A percentile compares a stretch with the other conserved stretches of the same genome.
phyloP scores from a whole-genome alignment of 1,284 basidiomycete species.

The Mrakiaceae sp. region DNA sequence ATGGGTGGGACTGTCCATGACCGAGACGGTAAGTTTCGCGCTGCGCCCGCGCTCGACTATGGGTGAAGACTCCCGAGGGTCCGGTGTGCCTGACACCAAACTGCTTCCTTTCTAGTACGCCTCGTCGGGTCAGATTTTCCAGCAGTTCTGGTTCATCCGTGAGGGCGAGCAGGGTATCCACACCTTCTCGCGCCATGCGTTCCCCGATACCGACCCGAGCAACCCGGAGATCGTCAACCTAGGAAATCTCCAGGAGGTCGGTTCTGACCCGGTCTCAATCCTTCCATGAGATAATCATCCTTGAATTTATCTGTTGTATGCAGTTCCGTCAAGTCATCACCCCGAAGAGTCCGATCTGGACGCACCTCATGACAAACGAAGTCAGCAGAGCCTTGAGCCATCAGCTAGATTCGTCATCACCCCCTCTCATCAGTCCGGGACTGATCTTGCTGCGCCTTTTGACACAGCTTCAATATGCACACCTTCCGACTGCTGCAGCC shows the following conservation, averaged over 20 bases:
- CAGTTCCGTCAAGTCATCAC: constrained; percentile 20
- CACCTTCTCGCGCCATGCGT: constrained; percentile 23
- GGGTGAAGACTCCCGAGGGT: background rate
- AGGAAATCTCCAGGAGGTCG: constrained; percentile 22
- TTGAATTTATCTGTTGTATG: background rate
- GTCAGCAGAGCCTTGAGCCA: no score
- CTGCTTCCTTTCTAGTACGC: constrained; percentile 7
- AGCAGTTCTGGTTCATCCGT: constrained; percentile 25
- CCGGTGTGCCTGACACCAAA: background rate
- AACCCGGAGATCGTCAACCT: constrained; percentile 19
- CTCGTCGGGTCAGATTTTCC: constrained; percentile 21
- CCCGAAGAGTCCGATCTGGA: constrained; percentile 23
- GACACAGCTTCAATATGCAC: constrained; percentile 18
- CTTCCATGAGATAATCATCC: no score
- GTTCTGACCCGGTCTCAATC: background rate
- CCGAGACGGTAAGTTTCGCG: constrained; percentile 11
- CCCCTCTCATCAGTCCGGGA: no score
- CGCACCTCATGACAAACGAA: constrained; percentile 23
- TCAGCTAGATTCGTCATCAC: no score
- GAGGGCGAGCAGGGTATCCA: constrained; percentile 27
- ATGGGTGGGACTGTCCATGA: constrained; percentile 18
- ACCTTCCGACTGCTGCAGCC: constrained; percentile 22
- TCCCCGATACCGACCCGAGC: constrained; percentile 13
- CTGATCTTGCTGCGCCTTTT: no score
- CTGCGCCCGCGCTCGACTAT: background rate